Evolutionary conservation across 2,329 filamentous ascomycete genomes (phyloP).

Genomic region (Graphium sp.): DNA sequence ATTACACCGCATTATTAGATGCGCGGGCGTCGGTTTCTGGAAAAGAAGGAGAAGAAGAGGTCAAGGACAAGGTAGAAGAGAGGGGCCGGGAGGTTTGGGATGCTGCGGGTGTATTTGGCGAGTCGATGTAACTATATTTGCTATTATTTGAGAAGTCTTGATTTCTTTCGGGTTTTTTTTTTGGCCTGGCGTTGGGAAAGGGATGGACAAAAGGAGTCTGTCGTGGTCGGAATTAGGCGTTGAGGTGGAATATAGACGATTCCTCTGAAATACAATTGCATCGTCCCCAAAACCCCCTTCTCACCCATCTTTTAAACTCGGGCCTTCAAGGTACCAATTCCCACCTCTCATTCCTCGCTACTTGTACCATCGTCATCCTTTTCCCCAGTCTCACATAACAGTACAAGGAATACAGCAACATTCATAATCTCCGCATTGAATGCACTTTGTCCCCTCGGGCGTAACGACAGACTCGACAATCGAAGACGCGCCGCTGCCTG

Average conservation of each 20-base stretch:
- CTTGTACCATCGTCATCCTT: too few species aligned
- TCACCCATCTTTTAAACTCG: too few species aligned
- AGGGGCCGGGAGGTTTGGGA: conserved; percentile 20
- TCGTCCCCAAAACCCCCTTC: too few species aligned
- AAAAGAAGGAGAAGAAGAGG: conserved; percentile 7
- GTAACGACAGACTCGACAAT: conserved; percentile 33
- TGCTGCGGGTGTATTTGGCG: conserved; percentile 15
- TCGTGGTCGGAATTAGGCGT: too few species aligned
- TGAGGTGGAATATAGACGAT: too few species aligned
- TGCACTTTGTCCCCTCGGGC: conserved; percentile 28
- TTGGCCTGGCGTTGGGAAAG: too few species aligned
- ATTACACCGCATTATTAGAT: too few species aligned
- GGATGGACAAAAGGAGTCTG: too few species aligned
- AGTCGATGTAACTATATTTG: background rate
- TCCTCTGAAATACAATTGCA: too few species aligned
- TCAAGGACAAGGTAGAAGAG: conserved; percentile 4
- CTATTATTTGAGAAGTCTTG: conserved; percentile 5
- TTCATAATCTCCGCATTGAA: conserved; percentile 30
- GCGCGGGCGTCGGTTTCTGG: conserved; percentile 6
- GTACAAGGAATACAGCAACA: conserved; percentile 39
- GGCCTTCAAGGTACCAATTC: too few species aligned
- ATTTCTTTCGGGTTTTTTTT: too few species aligned
- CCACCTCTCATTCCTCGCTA: background rate
- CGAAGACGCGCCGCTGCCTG: conserved; percentile 28
- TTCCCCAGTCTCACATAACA: too few species aligned